Evolutionary conservation across 257 asterid genomes (phyloP).

Genomic region (Nicotiana sylvestris): DNA sequence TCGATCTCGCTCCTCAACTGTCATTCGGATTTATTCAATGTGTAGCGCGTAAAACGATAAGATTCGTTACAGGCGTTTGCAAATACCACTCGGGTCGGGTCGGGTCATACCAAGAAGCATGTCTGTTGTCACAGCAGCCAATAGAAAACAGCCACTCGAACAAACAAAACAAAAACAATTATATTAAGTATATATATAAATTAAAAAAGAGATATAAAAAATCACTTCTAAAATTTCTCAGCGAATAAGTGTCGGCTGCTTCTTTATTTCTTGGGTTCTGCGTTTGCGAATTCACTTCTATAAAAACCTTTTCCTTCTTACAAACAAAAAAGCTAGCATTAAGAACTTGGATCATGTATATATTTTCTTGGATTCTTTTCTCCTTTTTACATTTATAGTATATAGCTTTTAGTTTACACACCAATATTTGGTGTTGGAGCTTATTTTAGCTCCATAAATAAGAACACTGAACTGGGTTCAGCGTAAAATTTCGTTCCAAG

Average conservation of each 20-base stretch:
- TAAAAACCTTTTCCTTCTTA: background rate
- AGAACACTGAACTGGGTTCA: background rate
- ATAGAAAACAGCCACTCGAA: background rate
- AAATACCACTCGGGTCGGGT: background rate
- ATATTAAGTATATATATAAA: background rate
- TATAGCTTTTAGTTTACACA: background rate
- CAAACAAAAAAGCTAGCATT: background rate
- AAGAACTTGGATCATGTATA: background rate
- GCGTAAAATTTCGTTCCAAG: background rate
- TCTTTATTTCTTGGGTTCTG: constrained; percentile 15
- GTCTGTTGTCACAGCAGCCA: background rate
- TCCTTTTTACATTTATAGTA: background rate
- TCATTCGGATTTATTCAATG: background rate
- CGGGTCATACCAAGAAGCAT: background rate
- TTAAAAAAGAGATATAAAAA: background rate
- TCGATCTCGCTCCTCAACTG: background rate
- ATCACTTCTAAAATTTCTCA: background rate
- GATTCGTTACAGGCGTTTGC: background rate
- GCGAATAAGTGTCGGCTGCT: constrained; percentile 17
- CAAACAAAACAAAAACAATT: background rate
- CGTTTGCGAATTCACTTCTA: background rate
- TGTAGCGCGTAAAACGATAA: constrained; percentile 2
- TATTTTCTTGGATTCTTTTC: background rate
- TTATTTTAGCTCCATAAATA: constrained; percentile 1
- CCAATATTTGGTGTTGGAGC: constrained; percentile 1